Evolutionary conservation across 495 filamentous ascomycete species (phyloP).

Genomic region (Neurospora sp.): DNA sequence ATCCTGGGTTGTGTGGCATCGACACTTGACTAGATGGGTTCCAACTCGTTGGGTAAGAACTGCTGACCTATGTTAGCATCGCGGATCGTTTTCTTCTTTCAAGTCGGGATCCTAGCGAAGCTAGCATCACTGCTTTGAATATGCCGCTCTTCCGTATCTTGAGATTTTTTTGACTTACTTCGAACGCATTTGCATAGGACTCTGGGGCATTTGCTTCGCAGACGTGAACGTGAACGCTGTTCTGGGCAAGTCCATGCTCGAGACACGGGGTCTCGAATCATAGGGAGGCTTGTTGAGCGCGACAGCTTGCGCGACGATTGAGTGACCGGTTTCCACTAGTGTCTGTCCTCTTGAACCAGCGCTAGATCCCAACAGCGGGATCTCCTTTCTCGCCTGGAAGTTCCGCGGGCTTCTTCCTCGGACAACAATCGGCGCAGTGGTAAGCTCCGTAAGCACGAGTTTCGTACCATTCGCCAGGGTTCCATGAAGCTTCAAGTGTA

Average conservation of each 20-base stretch:
- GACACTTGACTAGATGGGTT: conserved; percentile 31
- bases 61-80: conserved; percentile 9
- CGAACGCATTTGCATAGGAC: conserved; percentile 43
- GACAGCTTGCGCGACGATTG: conserved; percentile 37
- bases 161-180: conserved; percentile 28
- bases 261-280: conserved; percentile 32
- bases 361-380: conserved; percentile 61
- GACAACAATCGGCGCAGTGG: conserved; percentile 68
- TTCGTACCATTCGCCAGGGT: conserved; percentile 60
- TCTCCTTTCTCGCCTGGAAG: conserved; percentile 68
- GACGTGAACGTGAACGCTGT: conserved; percentile 45
- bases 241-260: conserved; percentile 39
- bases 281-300: conserved; percentile 39
- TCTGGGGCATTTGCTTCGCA: conserved; percentile 38
- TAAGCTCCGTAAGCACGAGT: conserved; percentile 57
- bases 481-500: conserved; percentile 62
- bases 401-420: conserved; percentile 70
- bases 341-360: conserved; percentile 54
- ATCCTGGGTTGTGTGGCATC: conserved; percentile 30
- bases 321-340: conserved; percentile 34
- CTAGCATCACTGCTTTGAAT: not conserved
- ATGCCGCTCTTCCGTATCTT: not conserved
- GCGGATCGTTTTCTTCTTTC: not conserved
- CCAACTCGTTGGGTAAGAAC: conserved; percentile 26
- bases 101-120: not conserved